Conservation (phyloP, 1,284 basidiomycete genomes). For the Moniliella sp. region DNA sequence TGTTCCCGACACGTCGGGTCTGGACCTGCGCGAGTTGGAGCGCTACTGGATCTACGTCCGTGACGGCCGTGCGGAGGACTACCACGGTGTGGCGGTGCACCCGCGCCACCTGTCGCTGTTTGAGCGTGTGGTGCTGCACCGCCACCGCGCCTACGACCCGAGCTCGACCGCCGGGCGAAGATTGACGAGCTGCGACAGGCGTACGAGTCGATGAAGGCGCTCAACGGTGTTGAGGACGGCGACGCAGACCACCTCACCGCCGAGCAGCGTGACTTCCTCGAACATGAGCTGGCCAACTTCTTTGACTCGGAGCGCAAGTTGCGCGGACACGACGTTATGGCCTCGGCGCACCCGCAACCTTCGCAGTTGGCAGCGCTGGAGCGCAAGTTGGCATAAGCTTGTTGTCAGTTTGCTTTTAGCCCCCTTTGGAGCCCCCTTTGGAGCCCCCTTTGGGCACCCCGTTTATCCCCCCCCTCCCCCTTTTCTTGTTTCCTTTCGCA, state of each 20-base stretch:
- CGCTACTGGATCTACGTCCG: slow-evolving; percentile 41
- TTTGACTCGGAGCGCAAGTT: slow-evolving; percentile 9
- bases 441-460: too few relatives aligned
- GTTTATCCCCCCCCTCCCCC: too few relatives aligned
- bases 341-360: slow-evolving; percentile 3
- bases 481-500: too few relatives aligned
- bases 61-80: slow-evolving; percentile 37
- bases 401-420: too few relatives aligned
- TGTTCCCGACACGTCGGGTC: slow-evolving; percentile 40
- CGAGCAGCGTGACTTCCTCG: slow-evolving; percentile 18
- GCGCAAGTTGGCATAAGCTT: too few relatives aligned
- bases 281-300: slow-evolving; percentile 11
- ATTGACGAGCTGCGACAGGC: slow-evolving; percentile 38
- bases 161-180: slow-evolving; percentile 37
- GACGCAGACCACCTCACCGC: slow-evolving; percentile 8
- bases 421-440: too few relatives aligned
- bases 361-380: slow-evolving; percentile 24
- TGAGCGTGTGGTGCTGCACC: slow-evolving; percentile 38
- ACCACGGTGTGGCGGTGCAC: slow-evolving; percentile 42
- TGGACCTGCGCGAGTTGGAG: slow-evolving; percentile 42
- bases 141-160: slow-evolving; percentile 39
- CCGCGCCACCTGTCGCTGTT: slow-evolving; percentile 39
- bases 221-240: slow-evolving; percentile 4
- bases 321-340: not conserved
- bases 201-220: slow-evolving; percentile 21